Evolutionary conservation across 306 rosid genomes (phyloP), one percentile per base, ranked within the genome.

Genomic region (Urtica urens): DNA sequence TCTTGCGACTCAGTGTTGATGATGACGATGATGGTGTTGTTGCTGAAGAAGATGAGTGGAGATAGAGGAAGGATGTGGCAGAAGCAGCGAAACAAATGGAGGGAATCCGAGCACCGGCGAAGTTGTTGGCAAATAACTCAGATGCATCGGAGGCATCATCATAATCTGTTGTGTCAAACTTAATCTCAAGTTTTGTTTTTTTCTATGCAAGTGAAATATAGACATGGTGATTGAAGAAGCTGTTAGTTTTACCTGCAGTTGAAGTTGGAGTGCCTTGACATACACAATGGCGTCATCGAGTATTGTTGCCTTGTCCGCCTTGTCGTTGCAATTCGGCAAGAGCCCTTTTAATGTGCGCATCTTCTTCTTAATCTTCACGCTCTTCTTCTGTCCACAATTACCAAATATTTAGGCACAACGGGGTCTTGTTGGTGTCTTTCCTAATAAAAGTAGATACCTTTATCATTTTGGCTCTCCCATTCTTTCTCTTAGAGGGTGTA

Each of bases 311-410:
- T 7, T n/a, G 38, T 64, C 58, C 3, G 22, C 29, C 65, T 58
- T 42, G 37, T 46, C 59, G 19, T 43, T 51, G 37, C 51, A 66
- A 42, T 66, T 58, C 37, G 66, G 72, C 22, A 66, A 15, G 30
- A 66, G 60, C 8, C 31, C 33, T 35, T 66, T 35, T 22, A 66
- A 22, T 0, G 15, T 10, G n/a, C 33, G 45, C 45, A 51, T 46
- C 65, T 52, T 66, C 55, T 10, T 43, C 37, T 19, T 27, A 35
- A 66, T 66, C 53, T 13, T 47, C 12, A 19, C 42, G 21, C 65
- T 35, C 16, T 46, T 42, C 44, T 30, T 51, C 61, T 66, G 65
- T 12, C 40, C 11, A 37, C n/a, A 24, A 25, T 7, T 8, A 29
- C 23, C 5, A 34, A 16, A 20, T 43, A 16, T 37, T 42, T 26